Evolutionary conservation across 148 eudicot genomes (phyloP).

Genomic region (Arctostaphylos glauca): DNA sequence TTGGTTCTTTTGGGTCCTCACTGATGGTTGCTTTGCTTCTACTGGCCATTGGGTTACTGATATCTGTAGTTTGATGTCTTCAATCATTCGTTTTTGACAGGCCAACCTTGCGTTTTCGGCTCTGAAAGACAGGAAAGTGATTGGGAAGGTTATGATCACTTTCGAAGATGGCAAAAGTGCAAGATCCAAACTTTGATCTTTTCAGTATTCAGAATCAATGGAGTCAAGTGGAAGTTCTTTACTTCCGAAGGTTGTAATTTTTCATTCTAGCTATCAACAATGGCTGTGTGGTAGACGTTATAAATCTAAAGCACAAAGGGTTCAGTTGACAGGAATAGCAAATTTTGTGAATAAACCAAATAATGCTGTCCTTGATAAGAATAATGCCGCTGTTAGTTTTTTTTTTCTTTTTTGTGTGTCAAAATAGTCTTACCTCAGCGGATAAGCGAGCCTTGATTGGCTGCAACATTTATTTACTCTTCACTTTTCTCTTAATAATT

Average conservation of each 20-base stretch:
- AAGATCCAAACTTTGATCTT: slow-evolving; percentile 60
- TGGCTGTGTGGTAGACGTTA: neutral
- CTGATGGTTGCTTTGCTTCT: neutral
- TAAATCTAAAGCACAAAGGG: neutral
- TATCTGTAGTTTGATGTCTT: neutral
- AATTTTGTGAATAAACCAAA: neutral
- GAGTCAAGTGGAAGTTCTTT: neutral
- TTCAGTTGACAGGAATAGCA: neutral
- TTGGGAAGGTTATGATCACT: slow-evolving; percentile 83
- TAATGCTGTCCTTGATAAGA: no score
- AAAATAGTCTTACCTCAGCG: no score
- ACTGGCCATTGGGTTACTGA: neutral
- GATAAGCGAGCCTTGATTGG: neutral
- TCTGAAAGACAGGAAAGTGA: slow-evolving; percentile 73
- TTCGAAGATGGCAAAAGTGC: slow-evolving; percentile 51
- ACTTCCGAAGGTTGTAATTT: neutral
- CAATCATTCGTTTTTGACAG: slow-evolving; percentile 35
- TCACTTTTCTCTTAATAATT: neutral
- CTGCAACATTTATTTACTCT: neutral
- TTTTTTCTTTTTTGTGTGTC: no score
- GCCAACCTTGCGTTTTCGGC: slow-evolving; percentile 88
- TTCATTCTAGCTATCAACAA: neutral
- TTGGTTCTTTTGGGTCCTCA: neutral
- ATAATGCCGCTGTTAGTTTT: no score
- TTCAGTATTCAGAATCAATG: neutral